These are phyloP conservation scores for Emericellopsis atlantica DNA, from an alignment of 2,329 filamentous ascomycete genomes.

Conservation along the genomic window DNA sequence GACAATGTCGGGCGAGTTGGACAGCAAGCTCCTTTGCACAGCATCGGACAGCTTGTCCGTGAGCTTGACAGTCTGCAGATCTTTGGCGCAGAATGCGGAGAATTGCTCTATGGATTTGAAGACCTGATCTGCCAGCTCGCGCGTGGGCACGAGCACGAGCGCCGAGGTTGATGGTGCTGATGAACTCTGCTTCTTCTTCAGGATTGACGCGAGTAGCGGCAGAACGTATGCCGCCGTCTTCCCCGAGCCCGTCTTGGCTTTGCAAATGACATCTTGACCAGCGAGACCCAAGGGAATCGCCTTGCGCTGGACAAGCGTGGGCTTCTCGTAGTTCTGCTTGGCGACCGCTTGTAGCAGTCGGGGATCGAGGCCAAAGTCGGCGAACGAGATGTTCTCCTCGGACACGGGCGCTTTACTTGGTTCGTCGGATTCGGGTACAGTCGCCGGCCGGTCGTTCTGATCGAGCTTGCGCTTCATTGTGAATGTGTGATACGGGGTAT, in stretches of 20 bases:
- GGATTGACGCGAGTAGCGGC: conserved; percentile 72
- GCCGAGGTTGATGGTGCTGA: conserved; percentile 47
- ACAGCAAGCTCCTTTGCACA: conserved; percentile 76
- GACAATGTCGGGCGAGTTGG: conserved; percentile 77
- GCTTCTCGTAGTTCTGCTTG: conserved; percentile 70
- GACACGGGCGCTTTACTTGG: conserved; percentile 9
- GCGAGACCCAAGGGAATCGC: conserved; percentile 80
- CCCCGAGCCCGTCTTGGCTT: conserved; percentile 88
- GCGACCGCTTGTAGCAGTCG: conserved; percentile 77
- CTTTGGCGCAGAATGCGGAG: conserved; percentile 72
- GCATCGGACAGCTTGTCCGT: conserved; percentile 83
- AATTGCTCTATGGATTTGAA: conserved; percentile 66
- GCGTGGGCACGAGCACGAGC: conserved; percentile 87
- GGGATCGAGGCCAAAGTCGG: conserved; percentile 67
- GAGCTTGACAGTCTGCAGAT: conserved; percentile 71
- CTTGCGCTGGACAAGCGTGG: conserved; percentile 78
- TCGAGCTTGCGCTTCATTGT: conserved; percentile 51
- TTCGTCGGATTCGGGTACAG: conserved; percentile 12
- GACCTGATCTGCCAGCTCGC: conserved; percentile 88
- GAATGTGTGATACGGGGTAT: not conserved
- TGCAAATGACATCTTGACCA: conserved; percentile 81
- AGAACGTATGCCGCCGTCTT: conserved; percentile 96
- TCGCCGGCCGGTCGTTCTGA: conserved; percentile 35
- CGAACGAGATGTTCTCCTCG: conserved; percentile 45
- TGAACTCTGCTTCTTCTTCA: conserved; percentile 60